Evolutionary conservation across 805 yeast species (phyloP), one percentile per base, ranked within the genome.

Genomic region (Yarrowia phangngaensis): DNA sequence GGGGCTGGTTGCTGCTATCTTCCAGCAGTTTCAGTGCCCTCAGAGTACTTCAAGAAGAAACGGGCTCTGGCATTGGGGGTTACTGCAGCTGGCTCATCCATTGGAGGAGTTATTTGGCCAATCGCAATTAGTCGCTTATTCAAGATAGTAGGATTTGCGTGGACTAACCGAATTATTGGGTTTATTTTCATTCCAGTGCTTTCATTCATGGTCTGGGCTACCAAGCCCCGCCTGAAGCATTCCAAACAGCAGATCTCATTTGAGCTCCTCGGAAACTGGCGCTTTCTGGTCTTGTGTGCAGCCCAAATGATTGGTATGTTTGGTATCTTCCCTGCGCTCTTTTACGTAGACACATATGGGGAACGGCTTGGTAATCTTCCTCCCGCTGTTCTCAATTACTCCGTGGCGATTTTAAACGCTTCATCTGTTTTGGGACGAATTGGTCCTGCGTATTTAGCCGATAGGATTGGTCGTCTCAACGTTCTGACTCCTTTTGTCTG

Each of bases 141-240:
- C 23, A 59, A 62, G 23, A 56, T 60, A 4, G 67, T 74, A 13
- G 82, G 82, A 0, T 77, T 73, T 56, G 67, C 65, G 9, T 77
- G 81, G 81, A 71, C 77, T 3, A 66, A 74, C 31, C 65, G 82
- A 36, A 63, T 69, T 9, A 61, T 76, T 41, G 76, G 75, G 0
- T 70, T 77, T 54, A 58, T 75, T 14, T 56, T 53, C 45, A 38
- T 56, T n/a, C 55, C 55, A 6, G 13, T 51, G 7, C 35, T 51
- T 17, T 8, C 23, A 2, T 47, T 51, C 23, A 28, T 35, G 20
- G 41, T 24, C 19, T 35, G 31, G 41, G 52, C 52, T 3, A 45
- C 51, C 12, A 36, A 47, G 9, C 33, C 43, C 11, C 36, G 53
- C 8, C 23, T 51, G 6, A 28, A 29, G 6, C 45, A 38, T 19